Percentiles rank a stretch among this genome's conserved stretches.
These are phyloP conservation scores for Arthromyces matolae DNA, from an alignment of 768 basidiomycete species.

Conservation along the genomic window DNA sequence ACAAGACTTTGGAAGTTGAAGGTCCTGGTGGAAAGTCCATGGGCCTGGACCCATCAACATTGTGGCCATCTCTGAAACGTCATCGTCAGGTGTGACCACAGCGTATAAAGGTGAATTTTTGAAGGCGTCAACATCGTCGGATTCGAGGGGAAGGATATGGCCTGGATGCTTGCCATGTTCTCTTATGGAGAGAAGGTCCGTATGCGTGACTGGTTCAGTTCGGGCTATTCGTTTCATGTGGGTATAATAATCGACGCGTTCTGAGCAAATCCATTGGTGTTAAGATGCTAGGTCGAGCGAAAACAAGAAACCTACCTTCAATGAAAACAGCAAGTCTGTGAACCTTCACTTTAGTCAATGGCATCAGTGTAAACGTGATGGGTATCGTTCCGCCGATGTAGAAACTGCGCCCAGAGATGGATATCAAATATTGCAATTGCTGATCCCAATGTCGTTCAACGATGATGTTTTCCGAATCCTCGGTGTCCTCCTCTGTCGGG, in stretches of 20 bases:
- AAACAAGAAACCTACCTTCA: slow-evolving; percentile 58
- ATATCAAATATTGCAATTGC: slow-evolving; percentile 78
- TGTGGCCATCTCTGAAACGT: slow-evolving; percentile 55
- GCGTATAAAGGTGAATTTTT: slow-evolving; percentile 62
- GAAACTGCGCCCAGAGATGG: slow-evolving; percentile 70
- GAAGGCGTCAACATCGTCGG: slow-evolving; percentile 62
- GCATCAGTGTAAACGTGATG: slow-evolving; percentile 76
- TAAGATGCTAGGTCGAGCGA: background rate
- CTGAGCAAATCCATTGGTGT: slow-evolving; percentile 32
- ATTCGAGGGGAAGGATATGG: slow-evolving; percentile 75
- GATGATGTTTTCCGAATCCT: slow-evolving; percentile 75
- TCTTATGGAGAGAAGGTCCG: slow-evolving; percentile 61
- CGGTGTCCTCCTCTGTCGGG: slow-evolving; percentile 82
- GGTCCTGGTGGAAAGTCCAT: slow-evolving; percentile 71
- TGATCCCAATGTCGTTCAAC: slow-evolving; percentile 91
- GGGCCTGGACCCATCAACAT: slow-evolving; percentile 77
- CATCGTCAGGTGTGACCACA: slow-evolving; percentile 44
- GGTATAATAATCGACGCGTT: slow-evolving; percentile 79
- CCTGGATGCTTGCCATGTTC: slow-evolving; percentile 47
- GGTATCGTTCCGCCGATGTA: slow-evolving; percentile 82
- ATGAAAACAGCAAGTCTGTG: slow-evolving; percentile 68
- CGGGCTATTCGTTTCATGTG: slow-evolving; percentile 64
- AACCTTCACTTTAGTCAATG: slow-evolving; percentile 78
- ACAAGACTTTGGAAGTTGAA: slow-evolving; percentile 69
- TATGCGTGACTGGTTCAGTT: slow-evolving; percentile 58